Conservation (phyloP, 352 stramenopile genomes). For the Peronospora belbahrii region DNA sequence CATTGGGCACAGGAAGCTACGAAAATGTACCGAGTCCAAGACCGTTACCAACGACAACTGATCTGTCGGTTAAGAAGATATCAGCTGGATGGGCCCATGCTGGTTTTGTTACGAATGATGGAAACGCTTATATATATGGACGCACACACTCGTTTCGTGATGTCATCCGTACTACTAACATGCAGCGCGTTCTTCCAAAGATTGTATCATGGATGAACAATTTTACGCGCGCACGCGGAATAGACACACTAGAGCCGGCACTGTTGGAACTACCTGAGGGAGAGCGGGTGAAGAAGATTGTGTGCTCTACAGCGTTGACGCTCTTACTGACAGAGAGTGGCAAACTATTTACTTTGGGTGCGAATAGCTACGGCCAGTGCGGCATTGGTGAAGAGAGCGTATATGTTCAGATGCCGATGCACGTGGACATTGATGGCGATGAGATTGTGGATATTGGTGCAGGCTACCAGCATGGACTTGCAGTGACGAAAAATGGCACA, state of each 20-base stretch:
- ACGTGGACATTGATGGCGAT: slow-evolving; percentile 59
- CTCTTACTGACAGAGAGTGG: slow-evolving; percentile 67
- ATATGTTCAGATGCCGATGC: slow-evolving; percentile 44
- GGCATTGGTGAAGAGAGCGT: slow-evolving; percentile 54
- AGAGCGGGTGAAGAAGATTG: slow-evolving; percentile 64
- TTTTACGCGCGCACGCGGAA: slow-evolving; percentile 49
- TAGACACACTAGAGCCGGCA: slow-evolving; percentile 58
- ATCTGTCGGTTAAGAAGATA: slow-evolving; percentile 45
- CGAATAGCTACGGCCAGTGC: slow-evolving; percentile 79
- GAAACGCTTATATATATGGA: slow-evolving; percentile 65
- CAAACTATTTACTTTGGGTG: slow-evolving; percentile 70
- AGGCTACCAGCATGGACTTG: slow-evolving; percentile 74
- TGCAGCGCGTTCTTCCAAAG: slow-evolving; percentile 67
- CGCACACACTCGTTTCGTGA: slow-evolving; percentile 79
- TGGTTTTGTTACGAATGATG: slow-evolving; percentile 61
- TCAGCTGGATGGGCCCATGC: slow-evolving; percentile 75
- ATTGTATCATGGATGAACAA: slow-evolving; percentile 64
- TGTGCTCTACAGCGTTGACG: slow-evolving; percentile 77
- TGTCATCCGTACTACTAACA: slow-evolving; percentile 79
- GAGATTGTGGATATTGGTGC: slow-evolving; percentile 61
- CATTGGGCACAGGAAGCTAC: slow-evolving; percentile 63
- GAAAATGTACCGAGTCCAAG: slow-evolving; percentile 41
- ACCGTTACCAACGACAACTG: slow-evolving; percentile 34
- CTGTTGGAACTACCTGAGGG: slow-evolving; percentile 51
- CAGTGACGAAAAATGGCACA: slow-evolving; percentile 51